Percentiles rank a stretch among this genome's conserved stretches.
Evolutionary conservation across 2,329 filamentous ascomycete genomes (phyloP).

Genomic region (Blastomyces parvus): DNA sequence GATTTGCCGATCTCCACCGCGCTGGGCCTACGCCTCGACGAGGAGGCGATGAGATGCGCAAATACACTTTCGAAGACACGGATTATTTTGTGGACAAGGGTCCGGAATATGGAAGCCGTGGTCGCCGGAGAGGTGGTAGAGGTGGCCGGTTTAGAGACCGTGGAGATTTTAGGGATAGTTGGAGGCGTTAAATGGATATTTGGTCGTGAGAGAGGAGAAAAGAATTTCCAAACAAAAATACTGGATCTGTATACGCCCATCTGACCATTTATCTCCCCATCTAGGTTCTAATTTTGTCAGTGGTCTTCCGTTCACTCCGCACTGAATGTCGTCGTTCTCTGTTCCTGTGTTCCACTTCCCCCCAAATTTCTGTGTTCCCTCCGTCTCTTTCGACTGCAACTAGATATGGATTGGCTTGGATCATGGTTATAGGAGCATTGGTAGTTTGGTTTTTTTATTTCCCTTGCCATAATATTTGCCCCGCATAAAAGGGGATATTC

Average conservation of each 20-base stretch:
- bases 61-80: constrained; percentile 63
- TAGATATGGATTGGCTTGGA: not conserved
- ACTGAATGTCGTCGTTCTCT: too few species aligned
- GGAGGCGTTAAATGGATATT: constrained; percentile 13
- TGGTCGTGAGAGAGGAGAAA: not conserved
- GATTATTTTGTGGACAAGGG: constrained; percentile 62
- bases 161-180: constrained; percentile 10
- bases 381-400: not conserved
- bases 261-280: not conserved
- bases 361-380: not conserved
- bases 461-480: not conserved
- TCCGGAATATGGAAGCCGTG: constrained; percentile 48
- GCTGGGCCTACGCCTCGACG: constrained; percentile 30
- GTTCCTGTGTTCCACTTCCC: not conserved
- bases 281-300: not conserved
- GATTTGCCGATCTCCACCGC: constrained; percentile 40
- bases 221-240: not conserved
- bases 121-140: constrained; percentile 25
- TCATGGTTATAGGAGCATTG: not conserved
- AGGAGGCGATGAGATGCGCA: constrained; percentile 49
- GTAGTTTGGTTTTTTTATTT: not conserved
- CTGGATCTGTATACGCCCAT: not conserved
- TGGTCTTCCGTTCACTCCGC: not conserved
- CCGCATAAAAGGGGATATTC: constrained; percentile 12
- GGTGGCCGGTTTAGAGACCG: constrained; percentile 17